phyloP scores from a whole-genome alignment of 202 grass and related monocot species.

The Carex arenaria region DNA sequence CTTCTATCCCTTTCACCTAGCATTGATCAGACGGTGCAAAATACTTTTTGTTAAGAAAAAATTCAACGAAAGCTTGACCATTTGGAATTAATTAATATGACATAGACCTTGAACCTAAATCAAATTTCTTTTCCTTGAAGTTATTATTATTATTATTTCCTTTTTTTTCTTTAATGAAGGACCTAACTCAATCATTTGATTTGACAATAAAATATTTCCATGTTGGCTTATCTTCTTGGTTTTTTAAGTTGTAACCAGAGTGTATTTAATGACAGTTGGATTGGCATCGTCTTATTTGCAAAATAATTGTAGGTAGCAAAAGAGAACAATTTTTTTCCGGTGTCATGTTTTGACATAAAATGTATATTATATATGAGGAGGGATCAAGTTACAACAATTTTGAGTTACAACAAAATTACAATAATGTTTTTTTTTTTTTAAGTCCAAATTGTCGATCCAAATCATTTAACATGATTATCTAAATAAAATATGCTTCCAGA shows the following conservation, averaged over 20 bases:
- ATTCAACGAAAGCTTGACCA: background rate
- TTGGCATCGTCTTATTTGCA: background rate
- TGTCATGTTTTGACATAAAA: background rate
- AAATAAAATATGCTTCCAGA: too few relatives aligned
- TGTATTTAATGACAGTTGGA: background rate
- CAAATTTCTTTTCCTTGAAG: background rate
- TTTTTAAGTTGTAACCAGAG: background rate
- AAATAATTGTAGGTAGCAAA: background rate
- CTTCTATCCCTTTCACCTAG: background rate
- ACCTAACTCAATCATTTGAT: constrained; percentile 18
- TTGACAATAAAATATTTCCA: background rate
- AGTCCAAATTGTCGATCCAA: too few relatives aligned
- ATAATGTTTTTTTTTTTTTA: too few relatives aligned
- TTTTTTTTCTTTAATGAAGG: background rate
- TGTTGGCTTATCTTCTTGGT: constrained; percentile 1
- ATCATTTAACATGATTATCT: too few relatives aligned
- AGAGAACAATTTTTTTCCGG: background rate
- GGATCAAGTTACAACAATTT: too few relatives aligned
- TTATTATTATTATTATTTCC: background rate
- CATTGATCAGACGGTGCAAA: background rate
- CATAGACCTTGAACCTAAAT: constrained; percentile 10
- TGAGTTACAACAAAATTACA: too few relatives aligned
- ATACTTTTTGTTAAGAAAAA: background rate
- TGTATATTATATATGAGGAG: too few relatives aligned
- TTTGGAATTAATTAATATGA: background rate